Evolutionary conservation across 1,284 basidiomycete species (phyloP).

Genomic region (Heterobasidion irregulare): DNA sequence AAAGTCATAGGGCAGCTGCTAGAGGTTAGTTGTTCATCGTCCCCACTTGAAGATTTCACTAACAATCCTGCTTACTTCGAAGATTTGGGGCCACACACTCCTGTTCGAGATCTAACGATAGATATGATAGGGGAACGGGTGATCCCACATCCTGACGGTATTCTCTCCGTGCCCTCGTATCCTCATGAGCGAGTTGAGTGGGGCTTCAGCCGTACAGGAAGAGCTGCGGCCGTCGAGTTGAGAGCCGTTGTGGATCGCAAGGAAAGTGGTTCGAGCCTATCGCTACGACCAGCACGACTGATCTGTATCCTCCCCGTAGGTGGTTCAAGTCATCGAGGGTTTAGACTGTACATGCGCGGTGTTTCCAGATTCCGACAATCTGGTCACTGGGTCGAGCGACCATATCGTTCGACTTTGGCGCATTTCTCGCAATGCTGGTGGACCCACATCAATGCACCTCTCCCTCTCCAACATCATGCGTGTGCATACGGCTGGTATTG

Average conservation of each 20-base stretch:
- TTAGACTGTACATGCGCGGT: constrained; percentile 66
- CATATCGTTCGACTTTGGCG: constrained; percentile 77
- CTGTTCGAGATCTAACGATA: constrained; percentile 45
- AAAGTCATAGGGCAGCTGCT: constrained; percentile 42
- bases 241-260: constrained; percentile 55
- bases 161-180: constrained; percentile 50
- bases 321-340: constrained; percentile 70
- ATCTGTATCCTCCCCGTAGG: constrained; percentile 25
- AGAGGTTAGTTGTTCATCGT: constrained; percentile 35
- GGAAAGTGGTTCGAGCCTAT: constrained; percentile 24
- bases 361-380: constrained; percentile 64
- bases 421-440: constrained; percentile 12
- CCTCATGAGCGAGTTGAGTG: constrained; percentile 68
- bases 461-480: constrained; percentile 69
- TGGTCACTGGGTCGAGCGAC: constrained; percentile 73
- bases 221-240: constrained; percentile 39
- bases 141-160: constrained; percentile 54
- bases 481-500: constrained; percentile 63
- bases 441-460: constrained; percentile 20
- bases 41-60: constrained; percentile 13
- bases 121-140: constrained; percentile 54
- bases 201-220: constrained; percentile 26
- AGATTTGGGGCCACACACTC: constrained; percentile 40
- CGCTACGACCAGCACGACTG: background rate
- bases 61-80: constrained; percentile 11